These are phyloP conservation scores for Candida boidinii DNA, from an alignment of 805 yeast species.

Conservation along the genomic window DNA sequence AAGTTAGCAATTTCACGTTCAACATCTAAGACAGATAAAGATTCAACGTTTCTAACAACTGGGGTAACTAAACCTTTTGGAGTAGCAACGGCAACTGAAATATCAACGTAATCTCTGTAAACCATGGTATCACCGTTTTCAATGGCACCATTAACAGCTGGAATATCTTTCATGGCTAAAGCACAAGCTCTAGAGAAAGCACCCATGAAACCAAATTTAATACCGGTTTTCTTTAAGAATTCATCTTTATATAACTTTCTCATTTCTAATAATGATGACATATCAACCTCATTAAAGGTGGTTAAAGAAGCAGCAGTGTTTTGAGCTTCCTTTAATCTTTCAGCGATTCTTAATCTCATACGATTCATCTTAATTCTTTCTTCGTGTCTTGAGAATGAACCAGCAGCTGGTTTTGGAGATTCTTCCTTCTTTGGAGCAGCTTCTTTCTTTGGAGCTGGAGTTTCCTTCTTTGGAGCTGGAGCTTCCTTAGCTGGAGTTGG, in stretches of 20 bases:
- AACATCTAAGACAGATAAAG: conserved; percentile 76
- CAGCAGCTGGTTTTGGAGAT: conserved; percentile 13
- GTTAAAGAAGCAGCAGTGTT: conserved; percentile 98
- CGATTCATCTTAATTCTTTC: conserved; percentile 97
- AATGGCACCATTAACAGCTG: conserved; percentile 92
- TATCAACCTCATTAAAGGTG: conserved; percentile 96
- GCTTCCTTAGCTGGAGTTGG: conserved; percentile 21
- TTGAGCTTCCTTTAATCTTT: conserved; percentile 97
- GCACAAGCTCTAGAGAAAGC: conserved; percentile 91
- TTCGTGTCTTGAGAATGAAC: conserved; percentile 72
- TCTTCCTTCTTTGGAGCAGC: conserved; percentile 21
- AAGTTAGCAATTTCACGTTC: conserved; percentile 77
- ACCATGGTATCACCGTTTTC: conserved; percentile 89
- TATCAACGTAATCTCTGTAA: conserved; percentile 92
- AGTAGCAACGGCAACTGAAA: conserved; percentile 95
- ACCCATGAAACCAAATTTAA: conserved; percentile 98
- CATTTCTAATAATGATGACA: conserved; percentile 86
- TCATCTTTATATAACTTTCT: conserved; percentile 97
- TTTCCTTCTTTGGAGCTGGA: conserved; percentile 23
- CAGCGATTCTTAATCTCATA: conserved; percentile 98
- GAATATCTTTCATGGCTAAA: conserved; percentile 88
- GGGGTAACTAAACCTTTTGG: conserved; percentile 99
- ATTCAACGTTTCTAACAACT: conserved; percentile 94
- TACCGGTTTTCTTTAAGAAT: conserved; percentile 84
- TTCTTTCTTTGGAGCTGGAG: conserved; percentile 22